A percentile compares a stretch with the other conserved stretches of the same genome.
Evolutionary conservation across 2,329 filamentous ascomycete species (phyloP).

Genomic region (Nigrospora oryzae): DNA sequence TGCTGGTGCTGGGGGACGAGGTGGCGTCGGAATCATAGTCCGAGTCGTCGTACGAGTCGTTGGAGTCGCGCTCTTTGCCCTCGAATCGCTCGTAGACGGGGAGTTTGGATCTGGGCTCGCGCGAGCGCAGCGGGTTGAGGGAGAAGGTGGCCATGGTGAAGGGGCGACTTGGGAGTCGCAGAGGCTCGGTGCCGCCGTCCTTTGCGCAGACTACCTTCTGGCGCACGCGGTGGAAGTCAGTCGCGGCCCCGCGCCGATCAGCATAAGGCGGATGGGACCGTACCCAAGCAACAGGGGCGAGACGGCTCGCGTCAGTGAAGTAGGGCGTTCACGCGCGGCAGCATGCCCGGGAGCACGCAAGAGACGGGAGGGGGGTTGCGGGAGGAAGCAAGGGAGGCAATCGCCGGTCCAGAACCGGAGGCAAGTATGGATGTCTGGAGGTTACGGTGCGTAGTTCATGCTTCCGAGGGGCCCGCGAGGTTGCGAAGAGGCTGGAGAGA

Average conservation of each 20-base stretch:
- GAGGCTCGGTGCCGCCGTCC: conserved; percentile 17
- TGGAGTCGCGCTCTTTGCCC: conserved; percentile 42
- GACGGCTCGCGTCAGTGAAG: too few species aligned
- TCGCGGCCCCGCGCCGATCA: conserved; percentile 35
- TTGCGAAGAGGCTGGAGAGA: too few species aligned
- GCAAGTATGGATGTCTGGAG: too few species aligned
- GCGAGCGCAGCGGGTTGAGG: conserved; percentile 35
- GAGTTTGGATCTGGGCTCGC: conserved; percentile 33
- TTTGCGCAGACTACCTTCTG: conserved; percentile 41
- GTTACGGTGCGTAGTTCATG: too few species aligned
- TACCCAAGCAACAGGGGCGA: conserved; percentile 1
- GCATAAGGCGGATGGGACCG: conserved; percentile 5
- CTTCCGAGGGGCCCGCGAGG: too few species aligned
- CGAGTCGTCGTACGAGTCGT: conserved; percentile 37
- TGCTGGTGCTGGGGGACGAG: conserved; percentile 36
- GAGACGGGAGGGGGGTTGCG: background rate
- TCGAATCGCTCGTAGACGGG: conserved; percentile 40
- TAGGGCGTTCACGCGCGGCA: background rate
- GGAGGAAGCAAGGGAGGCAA: too few species aligned
- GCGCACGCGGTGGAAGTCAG: conserved; percentile 47
- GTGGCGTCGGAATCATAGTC: conserved; percentile 26
- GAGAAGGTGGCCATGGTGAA: conserved; percentile 39
- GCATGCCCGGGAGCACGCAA: background rate
- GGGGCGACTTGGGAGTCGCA: background rate
- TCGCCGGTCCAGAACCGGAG: too few species aligned